Evolutionary conservation across 108 stramenopile genomes (phyloP), one percentile per base, ranked within the genome.

Genomic region (Conticribra guillardii): DNA sequence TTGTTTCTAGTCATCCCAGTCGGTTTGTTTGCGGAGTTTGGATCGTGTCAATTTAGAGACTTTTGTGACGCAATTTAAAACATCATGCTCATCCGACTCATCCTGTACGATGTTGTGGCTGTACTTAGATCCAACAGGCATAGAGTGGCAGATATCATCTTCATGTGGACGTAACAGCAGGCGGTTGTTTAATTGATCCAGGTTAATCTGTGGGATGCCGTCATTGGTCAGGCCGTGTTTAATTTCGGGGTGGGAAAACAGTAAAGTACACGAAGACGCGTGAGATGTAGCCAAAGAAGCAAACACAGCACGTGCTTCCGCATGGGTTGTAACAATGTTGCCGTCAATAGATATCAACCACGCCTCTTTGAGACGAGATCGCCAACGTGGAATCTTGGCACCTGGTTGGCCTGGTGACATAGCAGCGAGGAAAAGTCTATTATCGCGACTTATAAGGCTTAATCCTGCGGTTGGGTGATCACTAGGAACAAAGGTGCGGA

Each of bases 371-470:
- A 59, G 9, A 37, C 33, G 33, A n/a, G 58, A 34, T 3, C 33
- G 33, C 58, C 58, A 59, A 3, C 27, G 27, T 37, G 11, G 58
- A 59, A 59, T 34, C 16, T 59, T 33, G 9, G 58, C 58, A 5
- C 32, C 58, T 2, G 58, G 58, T 18, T 30, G 9, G 33, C 58
- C 37, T 7, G 31, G 31, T 5, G 9, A 2, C 31, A 59, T 59
- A 18, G 7, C 33, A 17, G 15, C 27, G 15, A 59, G 58, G 19
- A 37, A 59, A 2, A 59, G 23, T 19, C n/a, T n/a, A n/a, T n/a
- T n/a, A n/a, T n/a, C n/a, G n/a, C n/a, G n/a, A n/a, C n/a, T n/a
- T n/a, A n/a, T n/a, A n/a, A n/a, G n/a, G n/a, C n/a, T n/a, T n/a
- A n/a, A n/a, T n/a, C n/a, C n/a, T n/a, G n/a, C n/a, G n/a, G n/a